Evolutionary conservation across 768 basidiomycete species (phyloP).

Genomic region (Trametes cinnabarina): DNA sequence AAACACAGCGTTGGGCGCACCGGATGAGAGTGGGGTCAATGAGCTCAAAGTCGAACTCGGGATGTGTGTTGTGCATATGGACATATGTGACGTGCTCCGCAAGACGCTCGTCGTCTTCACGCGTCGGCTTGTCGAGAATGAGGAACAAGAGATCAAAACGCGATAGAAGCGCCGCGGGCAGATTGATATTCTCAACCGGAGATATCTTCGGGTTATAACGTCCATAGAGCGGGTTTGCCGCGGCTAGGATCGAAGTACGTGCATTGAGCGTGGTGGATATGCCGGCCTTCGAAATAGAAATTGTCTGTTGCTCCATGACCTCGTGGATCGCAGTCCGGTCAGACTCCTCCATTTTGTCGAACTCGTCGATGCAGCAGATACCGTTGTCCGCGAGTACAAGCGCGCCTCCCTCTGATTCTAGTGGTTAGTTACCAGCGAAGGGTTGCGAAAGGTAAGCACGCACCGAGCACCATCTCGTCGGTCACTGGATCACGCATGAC

Average conservation of each 20-base stretch:
- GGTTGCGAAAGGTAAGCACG: slow-evolving; percentile 26
- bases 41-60: slow-evolving; percentile 78
- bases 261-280: slow-evolving; percentile 98
- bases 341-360: slow-evolving; percentile 99
- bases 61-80: slow-evolving; percentile 93
- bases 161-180: slow-evolving; percentile 93
- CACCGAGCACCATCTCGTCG: slow-evolving; percentile 98
- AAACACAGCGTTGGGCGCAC: slow-evolving; percentile 39
- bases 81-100: slow-evolving; percentile 98
- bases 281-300: slow-evolving; percentile 98
- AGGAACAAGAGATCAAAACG: slow-evolving; percentile 96
- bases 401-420: slow-evolving; percentile 88
- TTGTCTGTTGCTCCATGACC: slow-evolving; percentile 99
- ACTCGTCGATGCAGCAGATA: slow-evolving; percentile 99
- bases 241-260: slow-evolving; percentile 94
- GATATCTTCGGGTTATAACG: slow-evolving; percentile 98
- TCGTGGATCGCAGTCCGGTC: slow-evolving; percentile 99
- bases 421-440: background rate
- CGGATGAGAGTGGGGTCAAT: slow-evolving; percentile 87
- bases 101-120: slow-evolving; percentile 94
- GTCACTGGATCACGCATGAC: slow-evolving; percentile 99
- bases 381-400: slow-evolving; percentile 98
- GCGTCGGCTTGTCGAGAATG: slow-evolving; percentile 91
- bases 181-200: slow-evolving; percentile 98
- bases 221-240: slow-evolving; percentile 96